Evolutionary conservation across 2,329 filamentous ascomycete genomes (phyloP).

Genomic region (Aspergillus glaucus): DNA sequence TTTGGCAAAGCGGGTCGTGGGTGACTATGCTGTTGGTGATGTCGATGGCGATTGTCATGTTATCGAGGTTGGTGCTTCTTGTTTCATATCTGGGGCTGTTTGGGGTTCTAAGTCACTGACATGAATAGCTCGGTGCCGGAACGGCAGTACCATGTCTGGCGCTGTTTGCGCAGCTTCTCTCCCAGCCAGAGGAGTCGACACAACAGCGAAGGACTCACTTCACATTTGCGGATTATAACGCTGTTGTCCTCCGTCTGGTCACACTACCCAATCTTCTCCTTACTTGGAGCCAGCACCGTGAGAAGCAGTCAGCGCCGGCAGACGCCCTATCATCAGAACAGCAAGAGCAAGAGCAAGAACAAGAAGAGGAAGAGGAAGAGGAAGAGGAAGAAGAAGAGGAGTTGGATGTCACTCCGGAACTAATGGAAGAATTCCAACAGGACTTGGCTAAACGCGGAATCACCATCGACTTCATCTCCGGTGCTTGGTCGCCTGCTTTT

Average conservation of each 20-base stretch:
- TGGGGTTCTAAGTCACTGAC: not conserved
- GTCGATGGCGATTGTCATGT: constrained; percentile 31
- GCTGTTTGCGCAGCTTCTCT: constrained; percentile 48
- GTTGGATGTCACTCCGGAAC: constrained; percentile 45
- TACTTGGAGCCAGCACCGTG: constrained; percentile 39
- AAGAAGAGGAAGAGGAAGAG: not conserved
- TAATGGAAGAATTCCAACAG: constrained; percentile 41
- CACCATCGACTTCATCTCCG: constrained; percentile 52
- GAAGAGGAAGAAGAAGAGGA: constrained; percentile 24
- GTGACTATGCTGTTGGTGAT: constrained; percentile 11
- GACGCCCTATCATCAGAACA: constrained; percentile 1
- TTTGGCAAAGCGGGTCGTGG: constrained; percentile 40
- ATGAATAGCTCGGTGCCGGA: constrained; percentile 53
- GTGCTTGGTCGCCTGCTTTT: constrained; percentile 50
- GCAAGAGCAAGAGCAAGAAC: constrained; percentile 3
- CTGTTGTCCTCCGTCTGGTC: constrained; percentile 52
- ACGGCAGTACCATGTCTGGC: constrained; percentile 53
- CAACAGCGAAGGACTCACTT: constrained; percentile 39
- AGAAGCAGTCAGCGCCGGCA: not conserved
- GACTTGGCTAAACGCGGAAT: constrained; percentile 40
- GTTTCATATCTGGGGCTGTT: not conserved
- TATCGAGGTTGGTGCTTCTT: constrained; percentile 26
- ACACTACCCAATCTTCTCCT: constrained; percentile 57
- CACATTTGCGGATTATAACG: constrained; percentile 58
- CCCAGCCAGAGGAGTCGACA: not conserved